phyloP scores from a whole-genome alignment of 768 basidiomycete species.

The Psilocybe cyanescens region DNA sequence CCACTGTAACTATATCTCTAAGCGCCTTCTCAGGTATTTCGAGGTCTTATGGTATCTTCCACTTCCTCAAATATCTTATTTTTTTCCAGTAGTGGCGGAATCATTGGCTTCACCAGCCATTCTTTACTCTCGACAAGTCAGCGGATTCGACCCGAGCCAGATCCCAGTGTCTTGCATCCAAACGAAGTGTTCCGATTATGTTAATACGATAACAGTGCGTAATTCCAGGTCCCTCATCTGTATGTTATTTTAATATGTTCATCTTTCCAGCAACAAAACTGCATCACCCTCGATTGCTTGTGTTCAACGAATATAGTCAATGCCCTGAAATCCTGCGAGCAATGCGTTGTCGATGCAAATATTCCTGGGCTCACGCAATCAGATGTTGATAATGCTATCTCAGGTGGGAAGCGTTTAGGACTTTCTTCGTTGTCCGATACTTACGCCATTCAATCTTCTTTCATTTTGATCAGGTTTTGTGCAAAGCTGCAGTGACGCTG shows the following conservation, averaged over 20 bases:
- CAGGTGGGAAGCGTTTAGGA: constrained; percentile 5
- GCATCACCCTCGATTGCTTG: constrained; percentile 17
- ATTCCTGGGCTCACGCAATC: constrained; percentile 13
- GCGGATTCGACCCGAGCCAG: constrained; percentile 13
- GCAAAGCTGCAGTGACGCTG: constrained; percentile 11
- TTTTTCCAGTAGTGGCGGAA: background rate
- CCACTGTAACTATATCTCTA: background rate
- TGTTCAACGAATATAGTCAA: constrained; percentile 14
- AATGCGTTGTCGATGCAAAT: constrained; percentile 13
- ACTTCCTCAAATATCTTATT: background rate
- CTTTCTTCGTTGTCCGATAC: background rate
- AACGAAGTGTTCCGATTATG: constrained; percentile 7
- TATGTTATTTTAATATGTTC: background rate
- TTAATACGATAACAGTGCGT: constrained; percentile 6
- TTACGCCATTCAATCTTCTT: background rate
- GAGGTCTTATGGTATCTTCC: background rate
- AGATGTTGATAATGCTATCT: constrained; percentile 9
- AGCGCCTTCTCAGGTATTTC: constrained; percentile 4
- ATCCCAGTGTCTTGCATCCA: constrained; percentile 15
- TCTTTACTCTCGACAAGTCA: constrained; percentile 14
- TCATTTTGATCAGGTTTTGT: constrained; percentile 5
- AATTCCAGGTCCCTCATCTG: too few species aligned
- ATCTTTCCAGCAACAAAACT: background rate
- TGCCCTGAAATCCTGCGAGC: constrained; percentile 13
- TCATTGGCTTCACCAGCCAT: background rate